Base-by-base conservation (phyloP, 306 rosid species). In the Calophaca sinica region DNA sequence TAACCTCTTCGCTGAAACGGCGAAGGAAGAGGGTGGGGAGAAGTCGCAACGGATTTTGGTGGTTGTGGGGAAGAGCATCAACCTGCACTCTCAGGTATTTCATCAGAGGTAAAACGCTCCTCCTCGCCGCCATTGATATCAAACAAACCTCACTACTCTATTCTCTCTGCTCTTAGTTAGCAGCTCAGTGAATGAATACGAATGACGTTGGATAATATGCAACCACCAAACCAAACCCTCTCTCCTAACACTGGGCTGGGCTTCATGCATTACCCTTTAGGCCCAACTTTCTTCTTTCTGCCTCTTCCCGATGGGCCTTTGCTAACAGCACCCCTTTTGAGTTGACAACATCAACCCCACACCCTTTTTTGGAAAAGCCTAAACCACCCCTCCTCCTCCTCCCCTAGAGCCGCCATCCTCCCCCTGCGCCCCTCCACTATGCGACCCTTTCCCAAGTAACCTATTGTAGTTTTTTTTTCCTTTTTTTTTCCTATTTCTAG, bases 1-100 rank as follows among this genome's bases (percentile, higher is more conserved):
- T 83, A 29, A 85, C 90, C 76, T 94, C 97, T 69, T 94, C 99
- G 15, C 93, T 80, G 78, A 80, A 90, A 57, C 86, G 91, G 73
- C 89, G 83, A 10, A 86, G 81, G 38, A 90, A 78, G 3, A 84
- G 62, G 71, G 68, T 80, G 51, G 87, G 72, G 53, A 79, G 52
- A 2, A 80, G 75, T 5, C 81, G 49, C 11, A 75, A 64, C 8
- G 81, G 78, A 33, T 79, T 5, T 51, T 44, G 54, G 57, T 15
- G 13, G 49, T 52, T 54, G 14, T 20, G 72, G 4, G 79, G 81
- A 35, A 78, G 61, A 42, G 84, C 33, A 5, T 74, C 86, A 2
- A 91, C 90, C 1, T 83, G 86, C 70, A 94, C 92, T 87, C 93
- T 94, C 42, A 94, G 66, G 80, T 92, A 81, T 52, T 89, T 88